Conservation (phyloP, 2,329 filamentous ascomycete genomes). For the Fusarium buharicum region DNA sequence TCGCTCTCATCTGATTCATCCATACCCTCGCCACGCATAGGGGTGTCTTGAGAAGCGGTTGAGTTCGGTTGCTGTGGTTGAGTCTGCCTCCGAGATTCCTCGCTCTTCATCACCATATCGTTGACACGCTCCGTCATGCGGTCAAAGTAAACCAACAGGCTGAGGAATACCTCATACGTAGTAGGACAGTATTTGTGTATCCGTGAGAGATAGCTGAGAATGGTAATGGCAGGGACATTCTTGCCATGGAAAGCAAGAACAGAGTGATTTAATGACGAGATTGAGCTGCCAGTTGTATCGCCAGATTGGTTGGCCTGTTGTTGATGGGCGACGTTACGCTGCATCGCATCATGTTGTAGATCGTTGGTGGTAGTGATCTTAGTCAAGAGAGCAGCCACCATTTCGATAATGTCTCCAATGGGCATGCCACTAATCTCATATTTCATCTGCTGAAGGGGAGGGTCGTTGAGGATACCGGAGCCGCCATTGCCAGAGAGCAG, state of each 20-base stretch:
- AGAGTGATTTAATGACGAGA: constrained; percentile 67
- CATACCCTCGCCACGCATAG: constrained; percentile 45
- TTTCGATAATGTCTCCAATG: constrained; percentile 96
- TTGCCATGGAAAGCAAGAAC: constrained; percentile 98
- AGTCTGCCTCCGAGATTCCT: constrained; percentile 58
- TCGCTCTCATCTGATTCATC: constrained; percentile 58
- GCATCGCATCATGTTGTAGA: constrained; percentile 88
- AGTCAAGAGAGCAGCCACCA: constrained; percentile 95
- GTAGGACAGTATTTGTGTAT: constrained; percentile 99
- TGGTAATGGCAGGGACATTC: constrained; percentile 96
- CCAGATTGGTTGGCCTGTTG: constrained; percentile 62
- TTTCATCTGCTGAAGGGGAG: constrained; percentile 66
- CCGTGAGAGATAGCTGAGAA: constrained; percentile 91
- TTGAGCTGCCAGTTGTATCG: constrained; percentile 63
- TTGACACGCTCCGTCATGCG: constrained; percentile 98
- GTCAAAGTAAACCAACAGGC: constrained; percentile 95
- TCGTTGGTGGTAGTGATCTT: constrained; percentile 99
- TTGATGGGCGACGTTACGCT: constrained; percentile 73
- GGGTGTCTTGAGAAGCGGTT: constrained; percentile 43
- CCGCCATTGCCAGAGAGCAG: constrained; percentile 62
- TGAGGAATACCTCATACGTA: constrained; percentile 97
- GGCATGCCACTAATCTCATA: constrained; percentile 99
- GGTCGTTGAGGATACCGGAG: constrained; percentile 61
- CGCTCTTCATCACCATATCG: constrained; percentile 76
- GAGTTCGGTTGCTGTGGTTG: constrained; percentile 21